A percentile compares a stretch with the other conserved stretches of the same genome.
phyloP scores from a whole-genome alignment of 192 early-diverging fungal genomes.

The Mortierella alpina region DNA sequence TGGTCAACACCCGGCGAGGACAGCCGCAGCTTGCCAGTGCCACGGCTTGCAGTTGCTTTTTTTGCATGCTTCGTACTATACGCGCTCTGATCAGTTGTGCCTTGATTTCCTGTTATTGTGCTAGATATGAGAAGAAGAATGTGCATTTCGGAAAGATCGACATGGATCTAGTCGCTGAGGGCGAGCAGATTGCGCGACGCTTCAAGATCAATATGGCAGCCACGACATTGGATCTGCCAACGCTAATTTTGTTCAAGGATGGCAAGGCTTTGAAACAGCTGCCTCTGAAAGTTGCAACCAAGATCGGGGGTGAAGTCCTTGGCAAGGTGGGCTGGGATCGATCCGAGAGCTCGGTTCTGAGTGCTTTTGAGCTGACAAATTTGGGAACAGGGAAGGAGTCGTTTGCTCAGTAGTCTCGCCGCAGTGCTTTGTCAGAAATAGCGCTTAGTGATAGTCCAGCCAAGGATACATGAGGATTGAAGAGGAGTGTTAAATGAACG shows the following conservation, averaged over 20 bases:
- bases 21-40: too few species aligned
- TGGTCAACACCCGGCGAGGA: neutral
- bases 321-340: conserved; percentile 54
- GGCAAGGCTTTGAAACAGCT: conserved; percentile 58
- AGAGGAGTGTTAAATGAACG: too few species aligned
- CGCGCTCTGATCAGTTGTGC: neutral
- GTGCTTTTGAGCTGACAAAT: conserved; percentile 42
- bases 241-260: conserved; percentile 63
- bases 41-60: neutral
- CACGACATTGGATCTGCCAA: conserved; percentile 64
- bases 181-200: conserved; percentile 51
- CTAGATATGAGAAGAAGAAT: conserved; percentile 41
- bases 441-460: too few species aligned
- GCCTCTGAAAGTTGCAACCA: conserved; percentile 52
- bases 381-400: conserved; percentile 53
- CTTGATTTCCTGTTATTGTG: neutral
- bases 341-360: conserved; percentile 33
- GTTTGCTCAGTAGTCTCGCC: conserved; percentile 4
- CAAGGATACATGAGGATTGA: too few species aligned
- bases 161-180: conserved; percentile 58
- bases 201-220: conserved; percentile 61
- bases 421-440: too few species aligned
- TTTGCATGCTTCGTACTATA: conserved; percentile 19
- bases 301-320: conserved; percentile 41
- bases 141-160: conserved; percentile 64